A percentile compares a stretch with the other conserved stretches of the same genome.
These are phyloP conservation scores for Chondrostereum purpureum DNA, from an alignment of 1,284 basidiomycete genomes.

Conservation along the genomic window DNA sequence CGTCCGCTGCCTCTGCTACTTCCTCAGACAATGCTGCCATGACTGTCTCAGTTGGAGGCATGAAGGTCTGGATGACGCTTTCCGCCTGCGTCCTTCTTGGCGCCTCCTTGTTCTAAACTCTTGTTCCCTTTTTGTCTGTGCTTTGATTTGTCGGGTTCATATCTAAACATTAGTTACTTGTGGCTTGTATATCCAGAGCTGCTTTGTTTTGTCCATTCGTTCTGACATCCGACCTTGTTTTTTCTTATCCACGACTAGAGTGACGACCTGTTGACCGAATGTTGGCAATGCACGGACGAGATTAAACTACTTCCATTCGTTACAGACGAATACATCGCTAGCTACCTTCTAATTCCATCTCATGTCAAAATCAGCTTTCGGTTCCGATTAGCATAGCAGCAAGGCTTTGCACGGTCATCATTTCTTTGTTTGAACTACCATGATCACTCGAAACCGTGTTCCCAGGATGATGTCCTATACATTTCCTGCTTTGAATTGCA, in stretches of 20 bases:
- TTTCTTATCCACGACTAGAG: conserved; percentile 1
- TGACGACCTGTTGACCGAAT: not conserved
- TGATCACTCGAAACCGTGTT: too few species aligned
- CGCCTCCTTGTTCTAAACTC: not conserved
- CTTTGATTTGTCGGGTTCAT: not conserved
- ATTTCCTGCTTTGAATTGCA: too few species aligned
- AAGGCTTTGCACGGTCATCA: too few species aligned
- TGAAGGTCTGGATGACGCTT: not conserved
- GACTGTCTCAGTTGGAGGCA: not conserved
- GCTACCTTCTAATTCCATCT: too few species aligned
- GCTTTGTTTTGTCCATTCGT: conserved; percentile 12
- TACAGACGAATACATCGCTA: not conserved
- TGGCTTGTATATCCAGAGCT: conserved; percentile 13
- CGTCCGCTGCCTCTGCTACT: conserved; percentile 21
- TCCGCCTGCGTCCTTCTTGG: not conserved
- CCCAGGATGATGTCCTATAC: too few species aligned
- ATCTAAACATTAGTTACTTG: too few species aligned
- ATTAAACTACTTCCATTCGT: not conserved
- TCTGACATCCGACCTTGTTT: conserved; percentile 4
- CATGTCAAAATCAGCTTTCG: too few species aligned
- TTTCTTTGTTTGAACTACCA: too few species aligned
- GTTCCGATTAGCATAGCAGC: too few species aligned
- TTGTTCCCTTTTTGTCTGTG: not conserved
- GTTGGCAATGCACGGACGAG: not conserved
- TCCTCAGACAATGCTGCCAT: conserved; percentile 16